Evolutionary conservation across 2,329 filamentous ascomycete genomes (phyloP), one percentile per base, ranked within the genome.

Genomic region (Neophaeococcomyces mojaviensis): DNA sequence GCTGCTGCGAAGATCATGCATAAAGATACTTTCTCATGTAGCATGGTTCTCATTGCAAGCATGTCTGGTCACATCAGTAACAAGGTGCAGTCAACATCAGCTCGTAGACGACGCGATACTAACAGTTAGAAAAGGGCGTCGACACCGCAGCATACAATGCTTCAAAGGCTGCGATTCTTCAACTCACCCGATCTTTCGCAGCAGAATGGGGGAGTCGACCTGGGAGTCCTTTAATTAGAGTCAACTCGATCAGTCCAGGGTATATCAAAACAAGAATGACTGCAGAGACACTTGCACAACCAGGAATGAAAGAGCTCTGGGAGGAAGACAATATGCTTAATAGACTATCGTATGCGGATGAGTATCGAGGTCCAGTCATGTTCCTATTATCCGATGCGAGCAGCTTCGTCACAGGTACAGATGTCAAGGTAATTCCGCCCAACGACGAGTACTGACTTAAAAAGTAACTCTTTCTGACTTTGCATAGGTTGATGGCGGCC

Each of bases 261-360:
- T 37, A 42, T 33, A 52, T 52, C 37, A 34, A 44, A 13, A 52
- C 50, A 6, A 32, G 39, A 7, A 44, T 45, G 44, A 52, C 50
- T 5, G 40, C 40, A 12, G 34, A 40, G 12, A 42, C 39, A 9
- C 43, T 51, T 10, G 15, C 38, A 1, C 32, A 46, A 13, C 61
- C 7, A n/a, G 31, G 39, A 10, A 34, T 47, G n/a, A 44, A 51
- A 16, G 24, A 49, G n/a, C 76, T 81, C 49, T 94, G 88, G 88
- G 79, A 85, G 13, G 82, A 76, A 57, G 82, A 90, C 66, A 94
- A 94, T 66, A 92, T 94, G 87, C 72, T 94, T 44, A 80, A 76
- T 22, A 74, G 79, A 28, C 69, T 88, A 49, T 84, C 81, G 59
- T 67, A 66, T 18, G 82, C 84, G 0, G 70, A 79, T 39, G 84